Conservation (phyloP, 176 grass and related monocot species). For the Phoenix dactylifera region DNA sequence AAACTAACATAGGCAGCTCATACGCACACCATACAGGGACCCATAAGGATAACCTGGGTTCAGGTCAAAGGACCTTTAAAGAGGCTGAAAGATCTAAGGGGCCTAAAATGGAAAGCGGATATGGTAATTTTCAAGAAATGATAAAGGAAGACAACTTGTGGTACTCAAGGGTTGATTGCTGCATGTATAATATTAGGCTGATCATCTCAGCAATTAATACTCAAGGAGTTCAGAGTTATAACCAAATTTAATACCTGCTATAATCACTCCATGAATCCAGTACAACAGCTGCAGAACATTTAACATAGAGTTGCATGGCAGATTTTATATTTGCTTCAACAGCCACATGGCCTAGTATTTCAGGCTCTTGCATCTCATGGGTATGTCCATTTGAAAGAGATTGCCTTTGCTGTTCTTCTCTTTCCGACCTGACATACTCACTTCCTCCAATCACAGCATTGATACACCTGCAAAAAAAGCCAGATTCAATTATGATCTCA, state of each 20-base stretch:
- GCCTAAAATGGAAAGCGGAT: no score
- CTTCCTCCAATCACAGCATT: conserved; percentile 83
- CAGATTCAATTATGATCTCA: background rate
- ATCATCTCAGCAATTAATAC: no score
- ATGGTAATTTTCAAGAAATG: no score
- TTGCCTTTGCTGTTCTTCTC: conserved; percentile 49
- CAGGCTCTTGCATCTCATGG: conserved; percentile 52
- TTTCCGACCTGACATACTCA: conserved; percentile 75
- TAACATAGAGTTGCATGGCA: conserved; percentile 79
- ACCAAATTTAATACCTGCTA: conserved; percentile 50
- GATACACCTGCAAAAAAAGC: conserved; percentile 49
- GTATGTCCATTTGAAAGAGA: conserved; percentile 78
- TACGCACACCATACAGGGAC: no score
- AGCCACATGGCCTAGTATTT: conserved; percentile 54
- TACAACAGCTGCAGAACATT: conserved; percentile 71
- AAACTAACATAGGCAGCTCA: no score
- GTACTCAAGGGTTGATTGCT: no score
- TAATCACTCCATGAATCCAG: conserved; percentile 90
- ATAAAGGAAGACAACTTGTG: no score
- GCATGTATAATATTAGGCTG: no score
- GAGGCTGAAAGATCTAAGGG: no score
- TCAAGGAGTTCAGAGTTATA: background rate
- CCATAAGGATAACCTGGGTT: no score
- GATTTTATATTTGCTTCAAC: conserved; percentile 92
- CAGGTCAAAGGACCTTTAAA: no score